phyloP scores from a whole-genome alignment of 2,329 filamentous ascomycete genomes.

The Dothistroma pini region DNA sequence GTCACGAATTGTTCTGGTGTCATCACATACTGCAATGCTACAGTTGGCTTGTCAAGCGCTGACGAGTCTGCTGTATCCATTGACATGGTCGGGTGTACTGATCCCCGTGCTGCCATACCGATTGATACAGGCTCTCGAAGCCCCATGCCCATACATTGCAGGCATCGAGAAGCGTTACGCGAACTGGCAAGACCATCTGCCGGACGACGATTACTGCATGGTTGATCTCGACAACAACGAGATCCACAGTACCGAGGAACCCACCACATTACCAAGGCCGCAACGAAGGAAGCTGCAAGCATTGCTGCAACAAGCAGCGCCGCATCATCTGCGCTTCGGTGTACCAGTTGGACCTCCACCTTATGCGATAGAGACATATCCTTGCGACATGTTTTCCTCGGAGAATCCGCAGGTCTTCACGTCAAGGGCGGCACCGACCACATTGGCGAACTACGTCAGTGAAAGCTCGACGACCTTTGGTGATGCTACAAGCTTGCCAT shows the following conservation, averaged over 20 bases:
- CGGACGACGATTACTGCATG: slow-evolving; percentile 91
- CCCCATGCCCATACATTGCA: slow-evolving; percentile 94
- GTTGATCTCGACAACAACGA: slow-evolving; percentile 90
- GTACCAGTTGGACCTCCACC: slow-evolving; percentile 84
- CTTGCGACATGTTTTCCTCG: slow-evolving; percentile 82
- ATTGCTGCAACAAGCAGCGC: slow-evolving; percentile 82
- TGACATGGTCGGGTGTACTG: slow-evolving; percentile 91
- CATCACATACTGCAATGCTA: slow-evolving; percentile 93
- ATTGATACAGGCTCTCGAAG: slow-evolving; percentile 84
- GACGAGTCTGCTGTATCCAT: slow-evolving; percentile 77
- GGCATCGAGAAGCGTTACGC: slow-evolving; percentile 93
- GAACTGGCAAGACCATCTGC: slow-evolving; percentile 63
- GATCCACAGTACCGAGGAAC: slow-evolving; percentile 77
- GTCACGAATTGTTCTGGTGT: slow-evolving; percentile 92
- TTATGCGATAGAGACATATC: slow-evolving; percentile 90
- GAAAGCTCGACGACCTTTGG: slow-evolving; percentile 88
- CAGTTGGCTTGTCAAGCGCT: slow-evolving; percentile 89
- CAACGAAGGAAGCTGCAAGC: slow-evolving; percentile 86
- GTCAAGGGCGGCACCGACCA: slow-evolving; percentile 64
- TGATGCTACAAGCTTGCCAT: slow-evolving; percentile 52
- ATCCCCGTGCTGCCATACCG: slow-evolving; percentile 87
- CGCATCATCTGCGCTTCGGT: slow-evolving; percentile 81
- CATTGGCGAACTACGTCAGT: slow-evolving; percentile 78
- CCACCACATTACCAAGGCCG: slow-evolving; percentile 78
- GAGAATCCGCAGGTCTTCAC: slow-evolving; percentile 81